phyloP scores from a whole-genome alignment of 805 yeast genomes.

The Teunomyces barrocoloradensis region DNA sequence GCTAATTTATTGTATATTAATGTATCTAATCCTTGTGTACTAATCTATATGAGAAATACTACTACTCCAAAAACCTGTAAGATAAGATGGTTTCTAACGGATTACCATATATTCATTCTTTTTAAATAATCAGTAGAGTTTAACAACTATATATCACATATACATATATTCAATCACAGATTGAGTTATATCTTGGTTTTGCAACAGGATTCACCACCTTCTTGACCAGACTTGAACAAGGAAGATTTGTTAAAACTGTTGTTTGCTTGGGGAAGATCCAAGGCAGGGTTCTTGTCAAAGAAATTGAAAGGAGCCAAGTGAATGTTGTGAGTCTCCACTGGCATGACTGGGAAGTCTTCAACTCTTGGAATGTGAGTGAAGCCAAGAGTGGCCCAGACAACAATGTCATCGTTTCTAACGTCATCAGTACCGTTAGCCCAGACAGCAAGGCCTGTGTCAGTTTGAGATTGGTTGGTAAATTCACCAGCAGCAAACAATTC shows the following conservation, averaged over 20 bases:
- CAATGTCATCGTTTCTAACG: constrained; percentile 72
- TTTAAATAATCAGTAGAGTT: neutral
- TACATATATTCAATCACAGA: neutral
- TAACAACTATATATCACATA: neutral
- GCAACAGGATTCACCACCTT: constrained; percentile 30
- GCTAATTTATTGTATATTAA: constrained; percentile 1
- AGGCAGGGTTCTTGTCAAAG: constrained; percentile 74
- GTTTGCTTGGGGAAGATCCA: constrained; percentile 71
- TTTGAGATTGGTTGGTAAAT: constrained; percentile 75
- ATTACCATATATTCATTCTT: too few relatives aligned
- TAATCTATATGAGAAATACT: too few relatives aligned
- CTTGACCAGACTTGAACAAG: constrained; percentile 27
- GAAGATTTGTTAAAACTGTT: constrained; percentile 66
- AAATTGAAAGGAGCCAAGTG: constrained; percentile 68
- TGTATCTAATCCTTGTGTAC: neutral
- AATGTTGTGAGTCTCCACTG: constrained; percentile 70
- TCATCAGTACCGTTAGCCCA: constrained; percentile 69
- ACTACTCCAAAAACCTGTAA: too few relatives aligned
- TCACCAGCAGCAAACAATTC: constrained; percentile 80
- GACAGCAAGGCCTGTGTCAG: constrained; percentile 65
- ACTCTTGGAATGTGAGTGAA: constrained; percentile 80
- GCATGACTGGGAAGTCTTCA: constrained; percentile 90
- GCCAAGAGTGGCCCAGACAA: constrained; percentile 80
- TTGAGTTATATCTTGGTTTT: constrained; percentile 30
- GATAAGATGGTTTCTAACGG: too few relatives aligned